phyloP scores from a whole-genome alignment of 164 flowering plant genomes.

The Warburgia ugandensis region DNA sequence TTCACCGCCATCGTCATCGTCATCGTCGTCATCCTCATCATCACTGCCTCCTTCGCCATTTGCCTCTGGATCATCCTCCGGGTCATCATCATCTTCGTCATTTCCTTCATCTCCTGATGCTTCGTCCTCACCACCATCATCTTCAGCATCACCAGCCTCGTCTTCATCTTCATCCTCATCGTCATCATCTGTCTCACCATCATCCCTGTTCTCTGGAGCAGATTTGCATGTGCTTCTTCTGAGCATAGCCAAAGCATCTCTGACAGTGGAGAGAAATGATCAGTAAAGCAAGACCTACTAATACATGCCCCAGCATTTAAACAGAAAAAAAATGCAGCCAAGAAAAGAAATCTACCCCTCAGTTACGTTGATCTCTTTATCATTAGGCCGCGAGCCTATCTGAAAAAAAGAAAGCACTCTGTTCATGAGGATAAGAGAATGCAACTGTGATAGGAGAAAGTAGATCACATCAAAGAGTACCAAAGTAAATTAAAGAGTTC shows the following conservation, averaged over 20 bases:
- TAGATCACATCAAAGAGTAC: too few species aligned
- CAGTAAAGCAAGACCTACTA: not conserved
- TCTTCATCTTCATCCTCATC: constrained; percentile 47
- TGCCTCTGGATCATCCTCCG: constrained; percentile 39
- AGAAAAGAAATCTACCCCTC: constrained; percentile 6
- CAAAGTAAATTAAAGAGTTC: too few species aligned
- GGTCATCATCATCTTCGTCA: constrained; percentile 36
- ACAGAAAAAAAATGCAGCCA: not conserved
- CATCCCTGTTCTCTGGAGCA: constrained; percentile 42
- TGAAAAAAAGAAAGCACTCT: constrained; percentile 2
- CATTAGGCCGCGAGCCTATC: constrained; percentile 8
- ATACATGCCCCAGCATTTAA: too few species aligned
- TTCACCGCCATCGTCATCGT: constrained; percentile 24
- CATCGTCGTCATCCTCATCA: constrained; percentile 13
- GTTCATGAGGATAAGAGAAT: too few species aligned
- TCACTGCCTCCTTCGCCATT: constrained; percentile 33
- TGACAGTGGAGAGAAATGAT: not conserved
- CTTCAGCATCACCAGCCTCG: constrained; percentile 40
- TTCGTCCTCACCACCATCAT: constrained; percentile 15
- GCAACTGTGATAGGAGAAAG: too few species aligned
- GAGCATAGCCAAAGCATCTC: not conserved
- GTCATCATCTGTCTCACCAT: constrained; percentile 49
- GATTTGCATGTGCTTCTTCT: constrained; percentile 7
- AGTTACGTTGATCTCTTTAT: constrained; percentile 1
- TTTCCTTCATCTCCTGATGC: constrained; percentile 33